Evolutionary conservation across 176 grass and related monocot species (phyloP), one percentile per base, ranked within the genome.

Genomic region (Panicum miliaceum): DNA sequence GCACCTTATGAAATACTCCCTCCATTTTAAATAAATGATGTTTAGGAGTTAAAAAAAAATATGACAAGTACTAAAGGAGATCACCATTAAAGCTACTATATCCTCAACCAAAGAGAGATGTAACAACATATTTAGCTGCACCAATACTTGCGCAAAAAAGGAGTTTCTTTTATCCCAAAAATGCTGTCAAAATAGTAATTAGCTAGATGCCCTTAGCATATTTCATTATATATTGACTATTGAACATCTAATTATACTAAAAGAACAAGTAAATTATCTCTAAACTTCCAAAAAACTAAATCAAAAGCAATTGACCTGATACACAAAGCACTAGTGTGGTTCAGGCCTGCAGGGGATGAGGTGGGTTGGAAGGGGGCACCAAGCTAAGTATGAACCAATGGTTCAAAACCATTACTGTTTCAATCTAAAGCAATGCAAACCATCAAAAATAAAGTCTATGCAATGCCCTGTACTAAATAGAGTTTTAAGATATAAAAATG

Each of bases 361-460:
- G 51, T 53, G 51, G 51, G 16, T 6, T 53, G 15, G 18, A 53
- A 18, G 5, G 47, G 26, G 67, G 10, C 20, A 48, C 32, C 37
- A 73, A 14, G 64, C 4, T 76, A 50, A 60, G 23, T 35, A 75
- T 2, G 20, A 67, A 58, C 29, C 1, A 32, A 32, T 32, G 29
- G 29, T 32, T 32, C 29, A 32, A 32, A 32, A 32, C 6, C 19
- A 2, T 36, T 46, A 26, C 25, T 54, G 40, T 32, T 53, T 54
- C 77, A 43, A 73, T 51, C 34, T 73, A 51, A 43, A 25, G 35
- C 12, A 22, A 88, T 32, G 46, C 68, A 69, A 54, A 81, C 22
- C 59, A 37, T 48, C 35, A 0, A 67, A 67, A 67, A 16, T 40
- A 67, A 20, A 22, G 35, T 67, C 38, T 18, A 40, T 40, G 35